Base-by-base conservation (phyloP, 305 asterid species). In the Fraxinus paxiana region DNA sequence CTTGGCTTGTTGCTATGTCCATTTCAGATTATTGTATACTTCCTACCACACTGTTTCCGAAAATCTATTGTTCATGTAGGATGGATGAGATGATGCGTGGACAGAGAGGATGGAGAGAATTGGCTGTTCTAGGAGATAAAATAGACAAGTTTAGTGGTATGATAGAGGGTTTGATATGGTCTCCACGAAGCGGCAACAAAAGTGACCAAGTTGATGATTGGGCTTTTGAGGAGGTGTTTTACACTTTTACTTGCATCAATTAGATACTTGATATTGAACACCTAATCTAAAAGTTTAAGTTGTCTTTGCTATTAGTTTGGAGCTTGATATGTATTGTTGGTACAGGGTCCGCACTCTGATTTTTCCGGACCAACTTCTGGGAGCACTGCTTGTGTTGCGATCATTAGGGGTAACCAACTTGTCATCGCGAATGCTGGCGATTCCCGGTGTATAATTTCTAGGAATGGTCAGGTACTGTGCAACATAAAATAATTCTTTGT, bases 71-170 rank as follows among this genome's bases (percentile, higher is more conserved):
- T 51, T 77, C 82, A 56, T 87, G 92, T 91, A 96, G 99, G 91
- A 96, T 94, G 97, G 99, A 96, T 88, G 99, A 95, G 90, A 95
- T 95, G 99, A 95, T 95, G 99, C 89, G 91, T 65, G 99, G 98
- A 24, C 98, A 95, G 86, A 91, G 97, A 83, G 98, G 98, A 71
- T 96, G 99, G 99, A 91, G 98, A 87, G 99, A 96, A 84, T 84
- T 96, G 87, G 97, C 97, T 79, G 85, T 92, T 72, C 90, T 94
- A 56, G 99, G 98, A 77, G 97, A 96, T 87, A 96, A 91, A 87
- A 82, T 94, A 48, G 90, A 94, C 89, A 92, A 91, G 90, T 92
- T 96, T 78, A 85, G 89, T 75, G 98, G 98, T 83, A 91, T 94
- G 93, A 92, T 96, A 75, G 98, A 96, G 89, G 97, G 99, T 82